Base-by-base conservation (phyloP, 345 rosid species). In the Euphorbia peplus region DNA sequence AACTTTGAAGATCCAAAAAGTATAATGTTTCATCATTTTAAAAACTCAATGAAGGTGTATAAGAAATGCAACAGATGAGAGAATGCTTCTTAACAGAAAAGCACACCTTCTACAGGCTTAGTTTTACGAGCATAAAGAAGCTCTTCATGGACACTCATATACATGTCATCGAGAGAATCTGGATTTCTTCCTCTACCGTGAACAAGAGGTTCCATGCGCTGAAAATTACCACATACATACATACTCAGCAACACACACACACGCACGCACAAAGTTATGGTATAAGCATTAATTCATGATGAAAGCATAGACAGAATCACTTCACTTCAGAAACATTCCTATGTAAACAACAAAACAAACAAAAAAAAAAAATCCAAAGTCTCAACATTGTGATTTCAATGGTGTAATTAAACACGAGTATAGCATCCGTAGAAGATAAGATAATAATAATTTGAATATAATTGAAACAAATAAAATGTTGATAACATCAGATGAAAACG, bases 141-240 rank as follows among this genome's bases (percentile, higher is more conserved):
- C 72, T 88, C 76, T 66, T 90, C 87, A 44, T 86, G 81, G 51
- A 93, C 97, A 24, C 98, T 97, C 35, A 93, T 75, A 74, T 93
- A 90, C 25, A 83, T 86, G 75, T 93, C 98, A 63, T 89, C 96
- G n/a, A 83, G 79, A 55, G 93, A 86, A 75, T 86, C 85, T 0
- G 26, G 29, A 55, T 86, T 86, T 72, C 98, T 82, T 67, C 97
- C 96, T 87, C 98, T 82, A 37, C 97, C 97, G 74, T 93, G 98
- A 47, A 93, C 96, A 30, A 72, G 70, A 70, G 97, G 91, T 77
- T 93, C 97, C 81, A 93, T 71, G 28, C 64, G 79, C 98, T 93
- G 75, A 68, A 77, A 62, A 22, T 32, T 32, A 32, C 37, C 37
- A 32, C 3, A 32, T 32, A 6, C n/a, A n/a, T n/a, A n/a, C 3